These are phyloP conservation scores for Phytopythium cucurbitacearum DNA, from an alignment of 352 stramenopile genomes.

Conservation along the genomic window DNA sequence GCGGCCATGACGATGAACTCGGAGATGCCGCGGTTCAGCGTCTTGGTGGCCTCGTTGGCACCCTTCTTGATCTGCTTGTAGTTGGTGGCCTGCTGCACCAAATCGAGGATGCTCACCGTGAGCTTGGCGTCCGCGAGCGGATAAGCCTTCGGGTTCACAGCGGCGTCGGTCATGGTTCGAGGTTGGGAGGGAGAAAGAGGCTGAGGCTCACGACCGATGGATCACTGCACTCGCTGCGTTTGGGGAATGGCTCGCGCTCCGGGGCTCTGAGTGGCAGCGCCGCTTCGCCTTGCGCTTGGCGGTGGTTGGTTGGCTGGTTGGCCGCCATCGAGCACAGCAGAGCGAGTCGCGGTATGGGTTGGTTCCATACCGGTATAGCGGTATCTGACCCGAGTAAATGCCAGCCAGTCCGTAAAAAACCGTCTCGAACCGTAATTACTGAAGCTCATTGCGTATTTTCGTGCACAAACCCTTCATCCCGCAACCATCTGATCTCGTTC, in stretches of 20 bases:
- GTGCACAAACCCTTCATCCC: too few relatives aligned
- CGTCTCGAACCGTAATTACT: too few relatives aligned
- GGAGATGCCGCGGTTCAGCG: conserved; percentile 98
- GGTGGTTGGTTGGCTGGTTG: conserved; percentile 5
- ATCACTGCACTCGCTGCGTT: conserved; percentile 74
- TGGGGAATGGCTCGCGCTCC: conserved; percentile 11
- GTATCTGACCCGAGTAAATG: conserved; percentile 7
- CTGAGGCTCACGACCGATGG: conserved; percentile 85
- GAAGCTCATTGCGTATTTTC: too few relatives aligned
- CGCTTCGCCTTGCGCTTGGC: not conserved
- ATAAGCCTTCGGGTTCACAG: conserved; percentile 96
- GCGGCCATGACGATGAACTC: conserved; percentile 99
- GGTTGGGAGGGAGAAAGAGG: conserved; percentile 5
- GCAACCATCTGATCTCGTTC: too few relatives aligned
- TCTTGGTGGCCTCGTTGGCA: conserved; percentile 99
- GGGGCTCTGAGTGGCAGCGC: not conserved
- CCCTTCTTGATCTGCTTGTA: conserved; percentile 99
- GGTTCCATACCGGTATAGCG: not conserved
- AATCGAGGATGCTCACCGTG: conserved; percentile 98
- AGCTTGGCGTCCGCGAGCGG: conserved; percentile 97
- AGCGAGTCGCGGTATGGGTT: too few relatives aligned
- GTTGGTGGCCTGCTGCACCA: conserved; percentile 99
- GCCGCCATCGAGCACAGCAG: not conserved
- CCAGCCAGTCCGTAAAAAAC: conserved; percentile 19
- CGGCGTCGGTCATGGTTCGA: conserved; percentile 65